Percentiles rank a stretch among this genome's conserved stretches.
Conservation (phyloP, 1,139 yeast species). For the Kodamaea derodonti region DNA sequence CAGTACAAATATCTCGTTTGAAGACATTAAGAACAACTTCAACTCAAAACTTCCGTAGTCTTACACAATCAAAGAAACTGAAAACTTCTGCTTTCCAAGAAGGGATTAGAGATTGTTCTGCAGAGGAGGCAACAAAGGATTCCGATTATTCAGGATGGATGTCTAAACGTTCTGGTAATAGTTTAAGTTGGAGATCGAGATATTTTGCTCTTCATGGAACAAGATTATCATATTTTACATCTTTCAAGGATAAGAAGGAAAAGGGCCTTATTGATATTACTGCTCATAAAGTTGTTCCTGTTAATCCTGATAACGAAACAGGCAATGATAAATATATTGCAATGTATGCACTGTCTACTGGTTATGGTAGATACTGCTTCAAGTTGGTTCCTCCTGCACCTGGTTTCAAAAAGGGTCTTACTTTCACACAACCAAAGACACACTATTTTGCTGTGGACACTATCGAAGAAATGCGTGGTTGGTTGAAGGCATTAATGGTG, state of each 20-base stretch:
- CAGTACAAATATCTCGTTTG: constrained; percentile 23
- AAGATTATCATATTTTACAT: constrained; percentile 79
- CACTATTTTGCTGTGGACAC: constrained; percentile 95
- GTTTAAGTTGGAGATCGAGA: constrained; percentile 89
- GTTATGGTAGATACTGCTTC: constrained; percentile 89
- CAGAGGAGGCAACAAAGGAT: constrained; percentile 71
- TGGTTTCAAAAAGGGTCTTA: constrained; percentile 89
- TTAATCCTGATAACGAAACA: constrained; percentile 48
- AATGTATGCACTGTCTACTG: constrained; percentile 86
- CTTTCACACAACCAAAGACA: constrained; percentile 93
- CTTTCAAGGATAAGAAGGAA: constrained; percentile 77
- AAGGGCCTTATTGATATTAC: constrained; percentile 94
- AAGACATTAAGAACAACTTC: constrained; percentile 43
- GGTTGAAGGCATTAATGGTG: constrained; percentile 94
- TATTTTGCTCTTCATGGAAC: constrained; percentile 92
- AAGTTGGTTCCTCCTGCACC: constrained; percentile 97
- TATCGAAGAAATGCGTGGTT: constrained; percentile 84
- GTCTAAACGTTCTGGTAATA: constrained; percentile 80
- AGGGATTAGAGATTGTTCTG: constrained; percentile 75
- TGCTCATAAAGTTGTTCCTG: constrained; percentile 80
- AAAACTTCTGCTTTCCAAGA: constrained; percentile 91
- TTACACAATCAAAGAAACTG: constrained; percentile 49
- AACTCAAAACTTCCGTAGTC: constrained; percentile 41
- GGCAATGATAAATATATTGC: constrained; percentile 77
- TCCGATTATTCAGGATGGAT: constrained; percentile 92